These are phyloP conservation scores for Fusarium brevicatenulatum DNA, from an alignment of 2,329 filamentous ascomycete species.

Conservation along the genomic window DNA sequence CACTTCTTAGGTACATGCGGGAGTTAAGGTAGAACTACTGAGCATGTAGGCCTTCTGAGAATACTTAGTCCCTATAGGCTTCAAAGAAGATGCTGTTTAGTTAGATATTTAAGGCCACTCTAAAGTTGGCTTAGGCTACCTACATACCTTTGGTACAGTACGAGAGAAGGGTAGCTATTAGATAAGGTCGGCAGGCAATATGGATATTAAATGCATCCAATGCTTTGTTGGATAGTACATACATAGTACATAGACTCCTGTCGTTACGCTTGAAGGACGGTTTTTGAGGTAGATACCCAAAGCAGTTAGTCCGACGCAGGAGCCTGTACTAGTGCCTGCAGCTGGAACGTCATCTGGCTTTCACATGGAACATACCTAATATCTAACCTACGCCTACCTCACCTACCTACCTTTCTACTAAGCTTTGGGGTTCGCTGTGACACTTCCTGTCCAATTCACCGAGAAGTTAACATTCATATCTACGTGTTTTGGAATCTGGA, in stretches of 20 bases:
- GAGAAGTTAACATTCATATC: neutral
- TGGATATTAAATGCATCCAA: neutral
- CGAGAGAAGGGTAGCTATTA: neutral
- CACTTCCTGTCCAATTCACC: neutral
- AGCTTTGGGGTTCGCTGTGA: neutral
- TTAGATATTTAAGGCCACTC: too few relatives aligned
- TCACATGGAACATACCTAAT: slow-evolving; percentile 31
- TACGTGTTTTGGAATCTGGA: neutral
- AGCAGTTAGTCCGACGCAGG: slow-evolving; percentile 9
- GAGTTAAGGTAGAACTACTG: neutral
- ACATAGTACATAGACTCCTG: neutral
- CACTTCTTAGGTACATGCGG: neutral
- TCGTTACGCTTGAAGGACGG: neutral
- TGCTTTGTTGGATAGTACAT: neutral
- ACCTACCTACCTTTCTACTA: neutral
- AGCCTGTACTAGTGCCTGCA: neutral
- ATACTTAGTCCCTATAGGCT: too few relatives aligned
- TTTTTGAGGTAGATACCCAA: neutral
- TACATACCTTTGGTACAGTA: too few relatives aligned
- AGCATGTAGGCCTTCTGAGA: too few relatives aligned
- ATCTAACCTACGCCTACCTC: neutral
- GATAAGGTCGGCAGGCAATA: neutral
- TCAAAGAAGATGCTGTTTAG: too few relatives aligned
- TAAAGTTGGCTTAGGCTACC: too few relatives aligned
- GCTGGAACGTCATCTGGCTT: slow-evolving; percentile 32